A percentile compares a stretch with the other conserved stretches of the same genome.
Conservation (phyloP, 129 eudicot genomes). For the Smallanthus sonchifolius region DNA sequence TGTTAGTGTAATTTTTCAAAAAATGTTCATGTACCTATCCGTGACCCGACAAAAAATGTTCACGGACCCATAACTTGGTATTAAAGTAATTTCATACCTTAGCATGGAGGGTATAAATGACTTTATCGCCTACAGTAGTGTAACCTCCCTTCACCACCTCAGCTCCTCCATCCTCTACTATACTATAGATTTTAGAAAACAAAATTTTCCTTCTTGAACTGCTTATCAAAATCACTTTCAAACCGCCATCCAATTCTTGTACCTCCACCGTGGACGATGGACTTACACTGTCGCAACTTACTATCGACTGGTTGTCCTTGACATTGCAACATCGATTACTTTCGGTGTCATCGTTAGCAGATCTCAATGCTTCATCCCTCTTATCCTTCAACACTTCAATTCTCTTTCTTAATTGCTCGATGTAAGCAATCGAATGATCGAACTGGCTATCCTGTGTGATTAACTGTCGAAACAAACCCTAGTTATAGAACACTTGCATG, state of each 20-base stretch:
- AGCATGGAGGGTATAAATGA: constrained; percentile 49
- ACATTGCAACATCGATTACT: not conserved
- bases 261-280: constrained; percentile 26
- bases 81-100: constrained; percentile 24
- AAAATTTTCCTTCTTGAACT: constrained; percentile 7
- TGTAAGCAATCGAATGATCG: constrained; percentile 36
- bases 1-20: too few relatives aligned
- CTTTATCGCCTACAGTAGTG: constrained; percentile 29
- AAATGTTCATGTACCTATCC: too few relatives aligned
- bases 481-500: not conserved
- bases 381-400: constrained; percentile 28
- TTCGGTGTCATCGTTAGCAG: not conserved
- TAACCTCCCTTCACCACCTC: constrained; percentile 28
- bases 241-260: constrained; percentile 32
- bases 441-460: constrained; percentile 36
- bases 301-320: not conserved
- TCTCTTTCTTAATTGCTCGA: constrained; percentile 26
- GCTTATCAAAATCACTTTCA: constrained; percentile 34
- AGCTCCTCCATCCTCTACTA: constrained; percentile 48
- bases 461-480: constrained; percentile 13
- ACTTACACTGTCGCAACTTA: not conserved
- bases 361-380: constrained; percentile 19
- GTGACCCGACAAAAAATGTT: too few relatives aligned
- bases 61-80: not conserved
- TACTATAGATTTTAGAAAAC: constrained; percentile 19